Base-by-base conservation (phyloP, 192 early-diverging fungal species). In the Geosiphon pyriformis region DNA sequence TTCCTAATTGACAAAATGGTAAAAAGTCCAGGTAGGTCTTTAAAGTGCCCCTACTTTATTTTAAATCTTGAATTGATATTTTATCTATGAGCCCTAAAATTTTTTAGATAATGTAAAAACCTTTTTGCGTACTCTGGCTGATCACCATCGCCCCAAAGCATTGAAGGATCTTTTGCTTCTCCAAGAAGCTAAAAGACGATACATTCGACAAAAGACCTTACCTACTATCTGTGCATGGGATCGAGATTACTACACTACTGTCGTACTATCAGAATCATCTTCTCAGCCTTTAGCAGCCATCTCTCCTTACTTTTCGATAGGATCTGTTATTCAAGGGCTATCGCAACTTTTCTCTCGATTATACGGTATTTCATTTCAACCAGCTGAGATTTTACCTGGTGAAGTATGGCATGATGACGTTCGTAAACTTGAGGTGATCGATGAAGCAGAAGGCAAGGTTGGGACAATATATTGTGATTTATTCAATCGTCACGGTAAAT, bases 381-480 rank as follows among this genome's bases (percentile, higher is more conserved):
- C 92, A 0, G 82, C 82, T 8, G 59, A 69, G 26, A 79, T 87
- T 7, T 61, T 80, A 17, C 85, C 89, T 0, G 92, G 94, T 27
- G 96, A 99, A 73, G 72, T 85, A 1, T 99, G 96, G 96, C 89
- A 95, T 70, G 74, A 83, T 0, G 90, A 95, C 23, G 94, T 99
- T 12, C 86, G 89, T 46, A 94, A 94, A 72, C 72, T 99, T 7
- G 84, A 95, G 61, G 94, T 94, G 0, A 78, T 98, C 23, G 91
- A 92, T 68, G 95, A 98, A 67, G 67, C 71, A n/a, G 91, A 94
- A 32, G 88, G 84, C n/a, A 77, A 81, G 51, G 82, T 98, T 47
- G 96, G 96, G 25, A 85, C 88, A 1, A 90, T 99, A 8, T 99
- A 99, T 70, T 95, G 94, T 60, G 96, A 99, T 70, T 80, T 96